Percentiles rank a stretch among this genome's conserved stretches.
Evolutionary conservation across 164 flowering plant species (phyloP).

Genomic region (Dillenia turbinata): DNA sequence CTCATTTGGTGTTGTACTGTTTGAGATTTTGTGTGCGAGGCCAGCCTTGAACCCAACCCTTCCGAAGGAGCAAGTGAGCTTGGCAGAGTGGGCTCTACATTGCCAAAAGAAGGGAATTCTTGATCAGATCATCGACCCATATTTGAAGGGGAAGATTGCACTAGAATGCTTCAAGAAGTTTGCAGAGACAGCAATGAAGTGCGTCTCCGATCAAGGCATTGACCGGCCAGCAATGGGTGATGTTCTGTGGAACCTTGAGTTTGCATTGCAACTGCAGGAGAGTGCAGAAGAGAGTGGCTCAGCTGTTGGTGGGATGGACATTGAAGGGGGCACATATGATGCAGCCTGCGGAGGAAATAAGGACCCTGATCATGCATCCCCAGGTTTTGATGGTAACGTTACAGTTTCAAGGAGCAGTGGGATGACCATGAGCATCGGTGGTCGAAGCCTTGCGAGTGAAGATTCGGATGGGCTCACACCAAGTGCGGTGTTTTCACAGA

Average conservation of each 20-base stretch:
- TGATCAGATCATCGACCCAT: slow-evolving; percentile 68
- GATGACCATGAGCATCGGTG: slow-evolving; percentile 75
- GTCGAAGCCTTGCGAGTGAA: slow-evolving; percentile 76
- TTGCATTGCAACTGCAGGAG: slow-evolving; percentile 77
- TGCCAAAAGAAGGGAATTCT: slow-evolving; percentile 72
- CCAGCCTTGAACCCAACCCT: slow-evolving; percentile 73
- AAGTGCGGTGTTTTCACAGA: slow-evolving; percentile 89
- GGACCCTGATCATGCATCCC: slow-evolving; percentile 36
- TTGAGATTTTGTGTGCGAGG: slow-evolving; percentile 74
- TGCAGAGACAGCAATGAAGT: slow-evolving; percentile 79
- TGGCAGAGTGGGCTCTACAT: slow-evolving; percentile 86
- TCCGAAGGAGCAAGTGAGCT: slow-evolving; percentile 75
- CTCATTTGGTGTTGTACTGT: slow-evolving; percentile 80
- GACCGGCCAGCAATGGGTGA: slow-evolving; percentile 88
- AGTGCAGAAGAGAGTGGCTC: slow-evolving; percentile 71
- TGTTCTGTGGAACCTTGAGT: slow-evolving; percentile 81
- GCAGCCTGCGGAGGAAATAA: slow-evolving; percentile 40
- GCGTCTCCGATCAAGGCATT: slow-evolving; percentile 58
- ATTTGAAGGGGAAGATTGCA: slow-evolving; percentile 67
- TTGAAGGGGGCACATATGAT: slow-evolving; percentile 32
- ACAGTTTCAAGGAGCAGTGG: slow-evolving; percentile 81
- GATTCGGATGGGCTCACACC: slow-evolving; percentile 89
- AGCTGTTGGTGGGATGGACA: slow-evolving; percentile 28
- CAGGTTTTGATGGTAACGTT: slow-evolving; percentile 39
- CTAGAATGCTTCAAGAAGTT: slow-evolving; percentile 70